These are phyloP conservation scores for Saccharomycopsis sp. DNA, from an alignment of 805 yeast species.

Conservation along the genomic window DNA sequence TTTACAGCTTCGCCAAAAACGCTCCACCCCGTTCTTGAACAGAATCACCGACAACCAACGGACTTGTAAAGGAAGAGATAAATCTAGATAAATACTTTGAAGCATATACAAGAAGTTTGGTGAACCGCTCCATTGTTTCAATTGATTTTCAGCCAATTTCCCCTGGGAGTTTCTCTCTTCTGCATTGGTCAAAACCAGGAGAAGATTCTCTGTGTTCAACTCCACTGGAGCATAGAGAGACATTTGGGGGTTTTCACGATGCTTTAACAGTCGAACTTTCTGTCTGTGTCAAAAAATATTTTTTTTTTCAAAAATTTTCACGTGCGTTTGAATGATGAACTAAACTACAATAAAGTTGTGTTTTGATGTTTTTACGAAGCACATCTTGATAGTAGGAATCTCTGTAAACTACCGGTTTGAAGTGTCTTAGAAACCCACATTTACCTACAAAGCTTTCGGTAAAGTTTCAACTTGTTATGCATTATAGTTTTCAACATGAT, in stretches of 20 bases:
- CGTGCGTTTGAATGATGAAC: background rate
- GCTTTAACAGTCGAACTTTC: background rate
- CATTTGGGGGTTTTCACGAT: background rate
- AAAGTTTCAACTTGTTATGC: too few relatives aligned
- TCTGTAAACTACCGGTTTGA: too few relatives aligned
- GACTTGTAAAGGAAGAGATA: constrained; percentile 46
- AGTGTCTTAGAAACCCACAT: too few relatives aligned
- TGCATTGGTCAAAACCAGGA: background rate
- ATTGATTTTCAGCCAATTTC: constrained; percentile 55
- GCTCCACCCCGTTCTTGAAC: constrained; percentile 80
- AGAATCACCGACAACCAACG: constrained; percentile 85
- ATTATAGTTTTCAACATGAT: background rate
- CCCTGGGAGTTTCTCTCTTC: constrained; percentile 28
- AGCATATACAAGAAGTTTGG: constrained; percentile 49
- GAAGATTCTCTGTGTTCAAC: constrained; percentile 1
- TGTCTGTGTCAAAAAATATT: background rate
- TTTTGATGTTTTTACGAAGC: too few relatives aligned
- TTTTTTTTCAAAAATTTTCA: background rate
- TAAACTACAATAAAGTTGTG: background rate
- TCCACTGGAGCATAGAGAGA: constrained; percentile 9
- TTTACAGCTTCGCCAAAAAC: constrained; percentile 68
- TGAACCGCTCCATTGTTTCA: constrained; percentile 57
- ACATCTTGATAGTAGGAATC: too few relatives aligned
- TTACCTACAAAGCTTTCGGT: too few relatives aligned
- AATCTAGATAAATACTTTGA: constrained; percentile 48